Base-by-base conservation (phyloP, 2,329 filamentous ascomycete species). In the Aspergillus felis region DNA sequence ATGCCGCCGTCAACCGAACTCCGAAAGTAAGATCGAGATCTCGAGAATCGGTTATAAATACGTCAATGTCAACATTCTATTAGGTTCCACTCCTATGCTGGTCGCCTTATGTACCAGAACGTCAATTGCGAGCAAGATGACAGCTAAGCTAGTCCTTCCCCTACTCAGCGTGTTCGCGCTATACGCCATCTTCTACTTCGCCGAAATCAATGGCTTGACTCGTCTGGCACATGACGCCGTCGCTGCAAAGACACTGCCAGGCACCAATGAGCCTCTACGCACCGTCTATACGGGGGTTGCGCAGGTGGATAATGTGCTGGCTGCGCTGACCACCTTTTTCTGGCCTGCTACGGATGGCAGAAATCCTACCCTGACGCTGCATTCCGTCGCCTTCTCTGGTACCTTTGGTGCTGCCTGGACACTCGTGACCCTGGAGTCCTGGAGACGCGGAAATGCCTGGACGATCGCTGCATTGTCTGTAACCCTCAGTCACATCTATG, bases 341-440 rank as follows among this genome's bases (percentile, higher is more conserved):
- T 75, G 73, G 60, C 71, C 75, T 0, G 65, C 69, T 2, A 68
- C 75, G 8, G 74, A 77, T 57, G 76, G 75, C 7, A 70, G 68
- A 44, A 67, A 71, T 27, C 67, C 74, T 0, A 67, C 68, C 14
- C 61, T 76, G 7, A 62, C 69, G 1, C 62, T 78, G 9, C 73
- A 76, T 46, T 69, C 73, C 3, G 60, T 76, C 14, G 69, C 68
- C 5, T 76, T 79, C 25, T 73, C 74, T 4, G 74, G 74, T 5
- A 73, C 76, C 3, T 73, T 78, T 51, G 73, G 73, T 3, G 71
- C 74, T 3, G 68, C 74, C n/a, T 79, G 75, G 75, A 65, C 72
- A 4, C 59, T 79, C 46, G 65, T 82, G 25, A 67, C 73, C 2
- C 67, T 81, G 55, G 80, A 82, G 61, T 70, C 76, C 10, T 73